Percentiles rank a stretch among this genome's conserved stretches.
Conservation (phyloP, 2,329 filamentous ascomycete species). For the Bipolaris oryzae region DNA sequence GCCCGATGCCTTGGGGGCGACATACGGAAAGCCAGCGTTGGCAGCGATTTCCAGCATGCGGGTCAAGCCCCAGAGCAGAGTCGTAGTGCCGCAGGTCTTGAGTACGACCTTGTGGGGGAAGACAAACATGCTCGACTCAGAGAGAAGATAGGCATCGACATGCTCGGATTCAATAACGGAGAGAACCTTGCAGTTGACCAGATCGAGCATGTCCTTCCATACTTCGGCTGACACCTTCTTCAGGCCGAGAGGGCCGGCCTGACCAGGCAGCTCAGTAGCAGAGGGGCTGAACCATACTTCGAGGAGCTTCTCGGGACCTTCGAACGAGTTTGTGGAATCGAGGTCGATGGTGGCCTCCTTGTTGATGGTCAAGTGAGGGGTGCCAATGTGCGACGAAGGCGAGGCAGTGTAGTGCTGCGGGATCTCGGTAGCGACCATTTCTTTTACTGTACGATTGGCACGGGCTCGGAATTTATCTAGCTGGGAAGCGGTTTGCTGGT, state of each 20-base stretch:
- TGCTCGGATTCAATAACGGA: constrained; percentile 92
- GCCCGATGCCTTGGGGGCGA: constrained; percentile 70
- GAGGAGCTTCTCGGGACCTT: constrained; percentile 96
- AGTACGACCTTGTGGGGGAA: constrained; percentile 99
- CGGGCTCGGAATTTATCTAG: constrained; percentile 23
- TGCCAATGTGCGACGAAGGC: constrained; percentile 75
- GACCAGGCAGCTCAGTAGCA: constrained; percentile 71
- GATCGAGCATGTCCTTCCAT: constrained; percentile 96
- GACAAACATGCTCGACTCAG: constrained; percentile 99
- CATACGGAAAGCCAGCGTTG: constrained; percentile 86
- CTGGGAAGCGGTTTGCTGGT: constrained; percentile 18
- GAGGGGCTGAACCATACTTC: constrained; percentile 97
- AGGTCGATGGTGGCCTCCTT: constrained; percentile 88
- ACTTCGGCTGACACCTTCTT: constrained; percentile 83
- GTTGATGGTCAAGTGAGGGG: constrained; percentile 94
- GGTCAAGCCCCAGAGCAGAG: constrained; percentile 84
- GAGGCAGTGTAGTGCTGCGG: constrained; percentile 83
- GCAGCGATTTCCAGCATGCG: constrained; percentile 93
- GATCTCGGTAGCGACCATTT: constrained; percentile 85
- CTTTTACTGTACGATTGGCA: constrained; percentile 49
- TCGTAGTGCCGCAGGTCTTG: constrained; percentile 98
- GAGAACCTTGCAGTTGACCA: constrained; percentile 98
- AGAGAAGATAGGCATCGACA: constrained; percentile 94
- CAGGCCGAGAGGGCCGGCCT: constrained; percentile 75
- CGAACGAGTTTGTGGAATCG: constrained; percentile 95